Evolutionary conservation across 2,329 filamentous ascomycete species (phyloP).

Genomic region (Atkinsonella hypoxylon): DNA sequence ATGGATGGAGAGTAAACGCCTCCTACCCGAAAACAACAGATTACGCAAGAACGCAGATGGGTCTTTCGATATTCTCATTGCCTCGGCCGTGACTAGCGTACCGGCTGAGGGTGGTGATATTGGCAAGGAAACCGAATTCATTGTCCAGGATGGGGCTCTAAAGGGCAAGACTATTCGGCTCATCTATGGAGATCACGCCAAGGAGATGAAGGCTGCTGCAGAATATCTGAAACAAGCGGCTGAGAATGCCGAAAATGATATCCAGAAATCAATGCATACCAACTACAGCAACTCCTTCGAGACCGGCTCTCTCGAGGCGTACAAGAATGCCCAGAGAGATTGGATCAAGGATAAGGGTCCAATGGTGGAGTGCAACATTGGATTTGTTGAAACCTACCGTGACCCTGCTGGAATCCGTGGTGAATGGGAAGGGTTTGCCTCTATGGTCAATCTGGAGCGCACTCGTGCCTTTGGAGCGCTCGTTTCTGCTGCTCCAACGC

Average conservation of each 20-base stretch:
- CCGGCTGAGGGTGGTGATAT: constrained; percentile 55
- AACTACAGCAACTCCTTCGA: constrained; percentile 67
- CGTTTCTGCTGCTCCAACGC: constrained; percentile 64
- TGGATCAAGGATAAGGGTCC: constrained; percentile 81
- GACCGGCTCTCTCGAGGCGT: constrained; percentile 61
- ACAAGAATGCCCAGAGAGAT: constrained; percentile 67
- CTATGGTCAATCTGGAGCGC: constrained; percentile 79
- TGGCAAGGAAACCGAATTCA: constrained; percentile 51
- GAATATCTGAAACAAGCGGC: constrained; percentile 56
- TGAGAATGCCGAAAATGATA: constrained; percentile 60
- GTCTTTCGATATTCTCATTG: constrained; percentile 62
- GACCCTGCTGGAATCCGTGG: constrained; percentile 71
- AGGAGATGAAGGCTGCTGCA: constrained; percentile 59
- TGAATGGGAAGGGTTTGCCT: constrained; percentile 79
- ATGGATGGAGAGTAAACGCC: constrained; percentile 58
- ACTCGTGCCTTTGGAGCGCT: constrained; percentile 80
- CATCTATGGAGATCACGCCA: constrained; percentile 61
- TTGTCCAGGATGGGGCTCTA: constrained; percentile 44
- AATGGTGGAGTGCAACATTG: constrained; percentile 67
- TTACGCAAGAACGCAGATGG: constrained; percentile 53
- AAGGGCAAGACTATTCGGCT: constrained; percentile 58
- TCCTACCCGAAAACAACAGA: constrained; percentile 67
- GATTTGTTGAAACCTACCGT: constrained; percentile 77
- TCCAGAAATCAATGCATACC: constrained; percentile 59
- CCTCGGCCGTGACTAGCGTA: constrained; percentile 50